Evolutionary conservation across 805 yeast species (phyloP).

Genomic region (Cyberlindnera mrakii): DNA sequence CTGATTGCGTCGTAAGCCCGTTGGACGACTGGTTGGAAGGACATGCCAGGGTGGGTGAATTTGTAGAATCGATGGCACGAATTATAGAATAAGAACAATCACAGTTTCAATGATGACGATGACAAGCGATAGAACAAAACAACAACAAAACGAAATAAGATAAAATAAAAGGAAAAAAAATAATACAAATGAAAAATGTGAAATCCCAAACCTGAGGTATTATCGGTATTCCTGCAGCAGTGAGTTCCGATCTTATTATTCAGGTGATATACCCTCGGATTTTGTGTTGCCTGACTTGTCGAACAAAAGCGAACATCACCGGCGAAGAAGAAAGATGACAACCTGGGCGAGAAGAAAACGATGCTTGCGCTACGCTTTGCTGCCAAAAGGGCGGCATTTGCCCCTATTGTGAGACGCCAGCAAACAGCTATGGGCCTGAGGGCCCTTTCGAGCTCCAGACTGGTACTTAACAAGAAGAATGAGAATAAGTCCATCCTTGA

Average conservation of each 20-base stretch:
- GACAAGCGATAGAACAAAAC: too few relatives aligned
- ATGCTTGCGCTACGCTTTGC: constrained; percentile 1
- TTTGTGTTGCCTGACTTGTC: background rate
- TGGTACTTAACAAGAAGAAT: constrained; percentile 18
- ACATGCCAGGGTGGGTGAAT: background rate
- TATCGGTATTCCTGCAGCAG: constrained; percentile 4
- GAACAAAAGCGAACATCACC: too few relatives aligned
- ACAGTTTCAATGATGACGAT: too few relatives aligned
- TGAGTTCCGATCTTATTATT: constrained; percentile 3
- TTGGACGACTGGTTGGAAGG: constrained; percentile 3
- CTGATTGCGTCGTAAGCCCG: constrained; percentile 4
- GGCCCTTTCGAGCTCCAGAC: constrained; percentile 11
- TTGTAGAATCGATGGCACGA: too few relatives aligned
- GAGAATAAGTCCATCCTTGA: constrained; percentile 52
- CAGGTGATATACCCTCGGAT: background rate
- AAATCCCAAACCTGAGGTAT: too few relatives aligned
- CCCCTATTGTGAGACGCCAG: background rate
- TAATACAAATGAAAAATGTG: too few relatives aligned
- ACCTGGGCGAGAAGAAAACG: background rate
- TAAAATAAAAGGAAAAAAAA: too few relatives aligned
- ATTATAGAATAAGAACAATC: too few relatives aligned
- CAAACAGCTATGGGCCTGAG: constrained; percentile 1
- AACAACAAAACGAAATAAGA: too few relatives aligned
- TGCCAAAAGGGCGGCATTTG: background rate
- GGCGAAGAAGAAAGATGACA: too few relatives aligned